phyloP scores from a whole-genome alignment of 768 basidiomycete genomes.

The Lactifluus pinguis region DNA sequence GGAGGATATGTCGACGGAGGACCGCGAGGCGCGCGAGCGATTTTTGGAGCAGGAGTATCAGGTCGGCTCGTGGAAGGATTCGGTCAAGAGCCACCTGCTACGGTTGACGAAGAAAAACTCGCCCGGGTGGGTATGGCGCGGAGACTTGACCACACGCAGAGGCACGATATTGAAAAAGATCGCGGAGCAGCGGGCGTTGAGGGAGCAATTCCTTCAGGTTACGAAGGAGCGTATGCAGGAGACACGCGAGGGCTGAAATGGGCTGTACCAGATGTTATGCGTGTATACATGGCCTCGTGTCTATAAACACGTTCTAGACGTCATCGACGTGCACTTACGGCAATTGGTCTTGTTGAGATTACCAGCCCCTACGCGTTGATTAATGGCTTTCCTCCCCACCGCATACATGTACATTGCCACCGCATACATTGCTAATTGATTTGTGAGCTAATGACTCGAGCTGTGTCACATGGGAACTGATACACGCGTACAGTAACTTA shows the following conservation, averaged over 20 bases:
- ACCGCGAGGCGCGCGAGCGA: constrained; percentile 45
- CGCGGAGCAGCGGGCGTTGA: constrained; percentile 36
- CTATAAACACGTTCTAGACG: no score
- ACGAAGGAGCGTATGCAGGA: constrained; percentile 27
- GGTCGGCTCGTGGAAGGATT: constrained; percentile 30
- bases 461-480: no score
- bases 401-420: no score
- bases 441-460: no score
- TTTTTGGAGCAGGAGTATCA: constrained; percentile 58
- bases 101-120: constrained; percentile 30
- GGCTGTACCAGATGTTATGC: no score
- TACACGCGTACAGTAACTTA: no score
- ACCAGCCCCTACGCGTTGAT: no score
- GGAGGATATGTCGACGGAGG: constrained; percentile 64
- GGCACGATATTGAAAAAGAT: constrained; percentile 45
- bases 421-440: no score
- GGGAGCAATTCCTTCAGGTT: constrained; percentile 33
- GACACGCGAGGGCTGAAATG: constrained; percentile 9
- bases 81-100: constrained; percentile 28
- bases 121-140: constrained; percentile 33
- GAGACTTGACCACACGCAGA: constrained; percentile 31
- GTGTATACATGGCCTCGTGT: no score
- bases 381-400: no score
- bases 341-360: background rate
- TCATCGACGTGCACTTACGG: background rate